phyloP scores from a whole-genome alignment of 176 grass and related monocot genomes.

The Thinopyrum elongatum region DNA sequence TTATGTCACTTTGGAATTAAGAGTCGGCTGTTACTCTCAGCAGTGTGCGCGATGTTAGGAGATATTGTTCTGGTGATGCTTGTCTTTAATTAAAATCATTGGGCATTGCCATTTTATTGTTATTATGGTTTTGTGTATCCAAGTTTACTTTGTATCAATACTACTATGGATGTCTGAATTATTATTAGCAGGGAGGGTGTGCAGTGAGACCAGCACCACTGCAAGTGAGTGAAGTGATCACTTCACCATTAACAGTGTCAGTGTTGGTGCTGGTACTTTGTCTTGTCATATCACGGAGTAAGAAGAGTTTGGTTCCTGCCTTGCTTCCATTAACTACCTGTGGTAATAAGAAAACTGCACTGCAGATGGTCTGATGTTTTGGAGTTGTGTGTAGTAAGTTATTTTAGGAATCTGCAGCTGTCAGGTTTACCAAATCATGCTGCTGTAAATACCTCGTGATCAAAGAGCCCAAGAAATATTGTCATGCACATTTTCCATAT shows the following conservation, averaged over 20 bases:
- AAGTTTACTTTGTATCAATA: slow-evolving; percentile 6
- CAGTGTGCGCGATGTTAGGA: slow-evolving; percentile 2
- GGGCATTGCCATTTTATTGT: background rate
- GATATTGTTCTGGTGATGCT: slow-evolving; percentile 5
- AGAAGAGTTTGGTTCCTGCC: background rate
- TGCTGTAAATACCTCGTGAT: background rate
- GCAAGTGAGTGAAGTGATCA: background rate
- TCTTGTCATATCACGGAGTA: background rate
- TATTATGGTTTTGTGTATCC: background rate
- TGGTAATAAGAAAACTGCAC: background rate
- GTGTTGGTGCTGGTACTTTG: background rate
- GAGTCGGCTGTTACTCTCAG: background rate
- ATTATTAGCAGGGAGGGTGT: background rate
- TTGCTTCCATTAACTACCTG: background rate
- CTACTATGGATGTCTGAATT: slow-evolving; percentile 9
- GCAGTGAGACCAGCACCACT: background rate
- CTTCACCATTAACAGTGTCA: background rate
- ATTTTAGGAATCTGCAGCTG: background rate
- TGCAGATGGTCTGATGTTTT: background rate
- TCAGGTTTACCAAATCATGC: background rate
- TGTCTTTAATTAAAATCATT: background rate
- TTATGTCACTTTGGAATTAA: slow-evolving; percentile 8
- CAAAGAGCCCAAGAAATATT: background rate
- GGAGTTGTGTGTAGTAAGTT: background rate
- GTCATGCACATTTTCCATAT: background rate